These are phyloP conservation scores for Iris pallida DNA, from an alignment of 116 monocot genomes.

Conservation along the genomic window DNA sequence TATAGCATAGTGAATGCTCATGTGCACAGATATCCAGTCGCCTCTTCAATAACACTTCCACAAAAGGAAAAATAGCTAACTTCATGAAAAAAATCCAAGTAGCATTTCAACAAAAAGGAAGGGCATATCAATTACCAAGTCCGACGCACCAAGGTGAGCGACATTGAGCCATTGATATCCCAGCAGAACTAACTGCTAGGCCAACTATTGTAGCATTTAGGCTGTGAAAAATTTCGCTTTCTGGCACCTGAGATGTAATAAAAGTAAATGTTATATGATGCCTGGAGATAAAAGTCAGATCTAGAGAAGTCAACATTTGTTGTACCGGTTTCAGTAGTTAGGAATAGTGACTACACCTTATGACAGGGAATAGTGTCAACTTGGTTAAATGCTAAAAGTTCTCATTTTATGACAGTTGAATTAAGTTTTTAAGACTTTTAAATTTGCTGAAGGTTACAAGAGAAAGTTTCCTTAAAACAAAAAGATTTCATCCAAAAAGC, in stretches of 20 bases:
- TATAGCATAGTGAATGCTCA: too few relatives aligned
- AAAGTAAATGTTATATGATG: background rate
- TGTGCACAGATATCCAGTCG: too few relatives aligned
- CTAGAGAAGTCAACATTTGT: background rate
- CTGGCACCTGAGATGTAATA: conserved; percentile 47
- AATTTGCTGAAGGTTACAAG: too few relatives aligned
- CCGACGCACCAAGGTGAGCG: conserved; percentile 70
- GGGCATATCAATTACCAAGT: conserved; percentile 45
- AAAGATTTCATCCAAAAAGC: too few relatives aligned
- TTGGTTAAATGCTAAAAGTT: too few relatives aligned
- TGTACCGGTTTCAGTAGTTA: too few relatives aligned
- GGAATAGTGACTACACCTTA: too few relatives aligned
- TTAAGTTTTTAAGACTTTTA: too few relatives aligned
- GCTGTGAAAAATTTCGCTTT: conserved; percentile 71
- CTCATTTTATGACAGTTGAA: too few relatives aligned
- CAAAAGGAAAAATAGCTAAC: background rate
- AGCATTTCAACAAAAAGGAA: background rate
- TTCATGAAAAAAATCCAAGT: background rate
- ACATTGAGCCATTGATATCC: conserved; percentile 10
- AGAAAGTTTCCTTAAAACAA: too few relatives aligned
- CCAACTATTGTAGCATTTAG: conserved; percentile 92
- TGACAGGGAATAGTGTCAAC: too few relatives aligned
- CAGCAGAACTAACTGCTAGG: conserved; percentile 46
- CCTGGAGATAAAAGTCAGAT: background rate
- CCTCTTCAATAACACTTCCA: too few relatives aligned